Evolutionary conservation across 108 stramenopile genomes (phyloP).

Genomic region (Stephanodiscus triporus): DNA sequence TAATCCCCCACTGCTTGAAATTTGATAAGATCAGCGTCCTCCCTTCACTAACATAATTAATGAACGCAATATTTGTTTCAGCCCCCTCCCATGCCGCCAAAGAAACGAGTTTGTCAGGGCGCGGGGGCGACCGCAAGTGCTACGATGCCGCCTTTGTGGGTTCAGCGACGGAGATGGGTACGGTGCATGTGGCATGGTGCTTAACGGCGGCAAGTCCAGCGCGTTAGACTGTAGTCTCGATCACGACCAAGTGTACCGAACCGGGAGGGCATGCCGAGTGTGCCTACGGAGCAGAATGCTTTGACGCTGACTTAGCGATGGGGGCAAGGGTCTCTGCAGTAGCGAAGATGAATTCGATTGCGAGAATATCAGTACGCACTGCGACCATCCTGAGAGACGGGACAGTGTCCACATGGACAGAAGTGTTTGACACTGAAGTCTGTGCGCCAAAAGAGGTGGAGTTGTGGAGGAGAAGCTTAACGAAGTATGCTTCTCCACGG

Average conservation of each 20-base stretch:
- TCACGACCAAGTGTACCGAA: slow-evolving; percentile 14
- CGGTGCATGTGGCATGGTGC: background rate
- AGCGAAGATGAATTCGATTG: slow-evolving; percentile 3
- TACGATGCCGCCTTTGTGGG: slow-evolving; percentile 5
- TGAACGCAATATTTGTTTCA: no score
- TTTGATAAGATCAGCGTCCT: no score
- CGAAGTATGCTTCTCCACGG: slow-evolving; percentile 9
- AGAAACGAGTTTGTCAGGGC: no score
- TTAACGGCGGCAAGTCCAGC: background rate
- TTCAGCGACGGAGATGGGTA: background rate
- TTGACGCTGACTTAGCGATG: background rate
- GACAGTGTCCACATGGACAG: background rate
- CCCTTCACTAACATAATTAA: no score
- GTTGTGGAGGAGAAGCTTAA: slow-evolving; percentile 8
- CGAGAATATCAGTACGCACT: background rate
- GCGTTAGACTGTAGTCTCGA: slow-evolving; percentile 9
- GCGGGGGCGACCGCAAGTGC: slow-evolving; percentile 1
- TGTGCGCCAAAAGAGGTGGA: background rate
- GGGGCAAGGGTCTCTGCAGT: background rate
- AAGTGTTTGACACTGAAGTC: background rate
- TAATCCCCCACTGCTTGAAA: no score
- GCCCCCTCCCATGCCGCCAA: no score
- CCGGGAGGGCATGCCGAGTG: slow-evolving; percentile 5
- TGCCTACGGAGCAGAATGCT: slow-evolving; percentile 4
- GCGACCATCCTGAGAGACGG: background rate